phyloP scores from a whole-genome alignment of 2,329 filamentous ascomycete species.

The Colletotrichum sp. region DNA sequence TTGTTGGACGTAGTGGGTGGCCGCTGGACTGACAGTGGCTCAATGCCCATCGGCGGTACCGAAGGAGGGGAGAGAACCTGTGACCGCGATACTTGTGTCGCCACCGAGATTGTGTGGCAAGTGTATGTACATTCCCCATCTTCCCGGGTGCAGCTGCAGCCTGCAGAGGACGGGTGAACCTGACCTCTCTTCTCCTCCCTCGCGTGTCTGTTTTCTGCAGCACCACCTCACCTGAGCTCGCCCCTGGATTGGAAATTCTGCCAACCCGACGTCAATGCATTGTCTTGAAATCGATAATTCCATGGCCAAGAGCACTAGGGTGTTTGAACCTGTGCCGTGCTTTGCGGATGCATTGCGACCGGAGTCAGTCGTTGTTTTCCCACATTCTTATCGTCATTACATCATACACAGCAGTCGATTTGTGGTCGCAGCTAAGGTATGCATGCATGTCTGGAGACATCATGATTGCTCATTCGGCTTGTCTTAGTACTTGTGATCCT shows the following conservation, averaged over 20 bases:
- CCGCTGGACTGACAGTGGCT: neutral
- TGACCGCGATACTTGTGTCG: neutral
- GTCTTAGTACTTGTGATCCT: neutral
- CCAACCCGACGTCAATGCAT: neutral
- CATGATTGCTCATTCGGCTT: neutral
- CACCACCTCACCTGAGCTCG: neutral
- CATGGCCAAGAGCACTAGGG: neutral
- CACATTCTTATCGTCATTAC: neutral
- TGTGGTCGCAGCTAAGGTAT: neutral
- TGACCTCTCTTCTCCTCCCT: neutral
- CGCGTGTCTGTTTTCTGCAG: neutral
- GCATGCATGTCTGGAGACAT: neutral
- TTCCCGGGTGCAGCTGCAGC: neutral
- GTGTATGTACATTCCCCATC: neutral
- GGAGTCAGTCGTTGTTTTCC: neutral
- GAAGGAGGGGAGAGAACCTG: neutral
- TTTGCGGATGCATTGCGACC: neutral
- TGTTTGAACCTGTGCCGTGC: neutral
- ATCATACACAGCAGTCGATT: neutral
- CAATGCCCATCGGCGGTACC: neutral
- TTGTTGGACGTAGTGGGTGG: neutral
- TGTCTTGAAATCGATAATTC: neutral
- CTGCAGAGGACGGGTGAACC: neutral
- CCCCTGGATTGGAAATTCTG: neutral
- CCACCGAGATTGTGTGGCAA: neutral